Percentiles rank a stretch among this genome's conserved stretches.
These are phyloP conservation scores for Sordaria brevicollis DNA, from an alignment of 495 filamentous ascomycete species.

Conservation along the genomic window DNA sequence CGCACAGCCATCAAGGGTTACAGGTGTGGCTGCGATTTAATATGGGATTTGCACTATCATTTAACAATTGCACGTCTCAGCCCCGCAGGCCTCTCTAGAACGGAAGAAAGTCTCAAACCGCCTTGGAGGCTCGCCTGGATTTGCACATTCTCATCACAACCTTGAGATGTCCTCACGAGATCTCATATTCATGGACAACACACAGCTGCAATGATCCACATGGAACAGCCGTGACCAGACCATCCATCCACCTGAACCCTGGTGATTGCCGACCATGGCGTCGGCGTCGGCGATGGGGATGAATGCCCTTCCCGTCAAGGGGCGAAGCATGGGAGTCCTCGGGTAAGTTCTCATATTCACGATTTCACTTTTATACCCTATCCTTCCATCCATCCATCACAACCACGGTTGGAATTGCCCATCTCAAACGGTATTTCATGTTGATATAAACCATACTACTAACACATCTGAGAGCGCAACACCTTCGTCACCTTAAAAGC, in stretches of 20 bases:
- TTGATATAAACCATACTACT: not conserved
- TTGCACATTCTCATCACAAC: not conserved
- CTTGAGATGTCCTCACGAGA: not conserved
- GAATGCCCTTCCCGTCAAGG: not conserved
- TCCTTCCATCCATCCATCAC: too few species aligned
- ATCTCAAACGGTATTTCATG: not conserved
- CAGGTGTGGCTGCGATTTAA: not conserved
- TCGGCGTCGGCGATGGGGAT: not conserved
- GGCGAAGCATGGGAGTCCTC: not conserved
- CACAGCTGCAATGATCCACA: not conserved
- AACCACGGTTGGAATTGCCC: not conserved
- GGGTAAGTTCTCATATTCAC: not conserved
- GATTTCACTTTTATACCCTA: not conserved
- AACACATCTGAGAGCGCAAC: not conserved
- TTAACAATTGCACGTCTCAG: not conserved
- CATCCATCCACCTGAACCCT: not conserved
- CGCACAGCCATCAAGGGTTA: not conserved
- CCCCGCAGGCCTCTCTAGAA: not conserved
- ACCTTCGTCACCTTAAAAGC: not conserved
- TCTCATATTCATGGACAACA: not conserved
- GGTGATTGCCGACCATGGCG: not conserved
- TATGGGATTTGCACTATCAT: not conserved
- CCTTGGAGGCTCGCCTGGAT: not conserved
- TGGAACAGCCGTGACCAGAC: not conserved
- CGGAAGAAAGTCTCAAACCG: not conserved